These are phyloP conservation scores for Camellia granthamiana DNA, from an alignment of 148 eudicot genomes.

Conservation along the genomic window DNA sequence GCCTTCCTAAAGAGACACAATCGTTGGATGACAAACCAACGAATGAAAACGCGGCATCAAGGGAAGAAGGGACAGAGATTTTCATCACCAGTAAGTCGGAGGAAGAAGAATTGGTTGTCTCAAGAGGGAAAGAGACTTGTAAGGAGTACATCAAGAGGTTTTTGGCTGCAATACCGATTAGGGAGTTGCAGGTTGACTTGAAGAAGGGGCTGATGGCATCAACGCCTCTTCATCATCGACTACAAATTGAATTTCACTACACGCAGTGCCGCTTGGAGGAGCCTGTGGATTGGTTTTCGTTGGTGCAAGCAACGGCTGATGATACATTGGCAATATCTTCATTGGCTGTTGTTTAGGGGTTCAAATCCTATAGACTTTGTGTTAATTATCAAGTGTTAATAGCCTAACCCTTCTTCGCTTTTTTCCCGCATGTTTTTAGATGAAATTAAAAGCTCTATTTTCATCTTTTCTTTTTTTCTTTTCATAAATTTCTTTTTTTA, in stretches of 20 bases:
- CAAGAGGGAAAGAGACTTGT: conserved; percentile 63
- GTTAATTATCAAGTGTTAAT: conserved; percentile 1
- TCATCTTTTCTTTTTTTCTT: background rate
- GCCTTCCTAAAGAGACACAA: conserved; percentile 24
- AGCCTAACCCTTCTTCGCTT: background rate
- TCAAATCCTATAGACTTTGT: background rate
- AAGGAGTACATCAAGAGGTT: conserved; percentile 83
- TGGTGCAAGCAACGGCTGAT: conserved; percentile 21
- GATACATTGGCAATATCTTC: conserved; percentile 16
- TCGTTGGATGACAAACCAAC: conserved; percentile 16
- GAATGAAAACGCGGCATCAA: background rate
- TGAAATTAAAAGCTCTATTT: background rate
- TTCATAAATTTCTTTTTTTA: background rate
- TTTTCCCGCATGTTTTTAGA: background rate
- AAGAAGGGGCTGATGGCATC: conserved; percentile 70
- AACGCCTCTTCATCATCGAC: conserved; percentile 79
- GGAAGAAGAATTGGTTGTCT: conserved; percentile 30
- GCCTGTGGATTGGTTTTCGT: conserved; percentile 14
- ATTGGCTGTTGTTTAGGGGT: background rate
- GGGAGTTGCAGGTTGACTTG: conserved; percentile 71
- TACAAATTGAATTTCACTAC: conserved; percentile 78
- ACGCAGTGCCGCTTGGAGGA: conserved; percentile 25
- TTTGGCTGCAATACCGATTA: conserved; percentile 77
- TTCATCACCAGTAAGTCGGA: conserved; percentile 10
- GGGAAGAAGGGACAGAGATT: conserved; percentile 13